These are phyloP conservation scores for Trametes coccinea DNA, from an alignment of 768 basidiomycete species.

Conservation along the genomic window DNA sequence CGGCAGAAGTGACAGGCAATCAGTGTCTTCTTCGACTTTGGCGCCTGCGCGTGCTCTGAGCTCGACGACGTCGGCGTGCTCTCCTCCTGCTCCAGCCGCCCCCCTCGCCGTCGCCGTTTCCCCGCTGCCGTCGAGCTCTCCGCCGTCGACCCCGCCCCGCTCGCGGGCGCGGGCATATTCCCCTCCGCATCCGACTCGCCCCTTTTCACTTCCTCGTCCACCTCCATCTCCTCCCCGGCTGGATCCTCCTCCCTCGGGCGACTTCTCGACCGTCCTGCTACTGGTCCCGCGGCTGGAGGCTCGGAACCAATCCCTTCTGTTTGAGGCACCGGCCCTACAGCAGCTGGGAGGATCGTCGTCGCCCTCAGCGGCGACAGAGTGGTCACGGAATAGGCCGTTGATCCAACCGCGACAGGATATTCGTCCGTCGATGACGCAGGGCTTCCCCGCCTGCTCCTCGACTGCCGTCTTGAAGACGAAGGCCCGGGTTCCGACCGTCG, in stretches of 20 bases:
- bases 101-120: background rate
- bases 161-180: background rate
- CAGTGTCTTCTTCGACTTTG: constrained; percentile 46
- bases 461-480: constrained; percentile 3
- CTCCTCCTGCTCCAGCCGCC: background rate
- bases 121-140: background rate
- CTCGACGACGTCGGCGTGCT: constrained; percentile 19
- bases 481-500: constrained; percentile 11
- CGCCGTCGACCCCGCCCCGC: background rate
- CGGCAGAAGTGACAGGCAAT: constrained; percentile 81
- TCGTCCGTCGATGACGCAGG: constrained; percentile 9
- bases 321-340: background rate
- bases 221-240: background rate
- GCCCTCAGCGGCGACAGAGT: constrained; percentile 17
- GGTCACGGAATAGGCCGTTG: constrained; percentile 21
- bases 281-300: background rate
- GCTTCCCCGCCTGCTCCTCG: constrained; percentile 12
- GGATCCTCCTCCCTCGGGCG: background rate
- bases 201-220: background rate
- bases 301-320: background rate
- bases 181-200: constrained; percentile 14
- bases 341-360: constrained; percentile 15
- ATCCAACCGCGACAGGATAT: constrained; percentile 18
- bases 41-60: constrained; percentile 20
- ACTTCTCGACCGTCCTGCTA: background rate